Percentiles rank a stretch among this genome's conserved stretches.
Evolutionary conservation across 345 rosid species (phyloP).

Genomic region (Aquilaria sinensis): DNA sequence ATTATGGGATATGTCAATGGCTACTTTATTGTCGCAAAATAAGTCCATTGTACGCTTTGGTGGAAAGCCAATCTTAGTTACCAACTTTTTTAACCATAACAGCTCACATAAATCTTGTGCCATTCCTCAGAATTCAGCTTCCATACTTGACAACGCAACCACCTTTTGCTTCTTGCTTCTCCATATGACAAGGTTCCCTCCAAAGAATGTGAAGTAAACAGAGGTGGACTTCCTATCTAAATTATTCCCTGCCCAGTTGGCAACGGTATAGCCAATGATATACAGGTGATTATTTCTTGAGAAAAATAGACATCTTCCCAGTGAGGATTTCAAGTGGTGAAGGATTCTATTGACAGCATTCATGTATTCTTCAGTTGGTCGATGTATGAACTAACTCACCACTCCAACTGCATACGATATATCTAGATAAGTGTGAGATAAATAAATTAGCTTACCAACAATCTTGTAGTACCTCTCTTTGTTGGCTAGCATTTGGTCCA

Average conservation of each 20-base stretch:
- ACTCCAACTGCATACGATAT: conserved; percentile 3
- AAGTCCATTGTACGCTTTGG: background rate
- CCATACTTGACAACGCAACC: background rate
- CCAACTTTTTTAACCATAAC: background rate
- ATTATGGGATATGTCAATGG: conserved; percentile 1
- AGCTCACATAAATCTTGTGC: conserved; percentile 1
- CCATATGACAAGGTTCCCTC: too few relatives aligned
- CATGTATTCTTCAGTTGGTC: background rate
- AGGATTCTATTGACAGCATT: background rate
- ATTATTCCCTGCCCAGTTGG: background rate
- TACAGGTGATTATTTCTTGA: background rate
- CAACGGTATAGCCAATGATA: background rate
- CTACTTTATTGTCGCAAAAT: conserved; percentile 1
- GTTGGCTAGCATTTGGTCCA: background rate
- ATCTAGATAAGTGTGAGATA: background rate
- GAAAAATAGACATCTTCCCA: background rate
- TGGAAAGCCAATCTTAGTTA: background rate
- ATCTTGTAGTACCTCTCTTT: too few relatives aligned
- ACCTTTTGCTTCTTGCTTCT: conserved; percentile 8
- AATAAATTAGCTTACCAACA: too few relatives aligned
- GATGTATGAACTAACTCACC: conserved; percentile 2
- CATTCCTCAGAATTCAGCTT: conserved; percentile 6
- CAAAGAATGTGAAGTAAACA: background rate
- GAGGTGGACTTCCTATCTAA: background rate
- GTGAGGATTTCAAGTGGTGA: background rate